phyloP scores from a whole-genome alignment of 1,139 yeast genomes.

The Scheffersomyces parashehatae region DNA sequence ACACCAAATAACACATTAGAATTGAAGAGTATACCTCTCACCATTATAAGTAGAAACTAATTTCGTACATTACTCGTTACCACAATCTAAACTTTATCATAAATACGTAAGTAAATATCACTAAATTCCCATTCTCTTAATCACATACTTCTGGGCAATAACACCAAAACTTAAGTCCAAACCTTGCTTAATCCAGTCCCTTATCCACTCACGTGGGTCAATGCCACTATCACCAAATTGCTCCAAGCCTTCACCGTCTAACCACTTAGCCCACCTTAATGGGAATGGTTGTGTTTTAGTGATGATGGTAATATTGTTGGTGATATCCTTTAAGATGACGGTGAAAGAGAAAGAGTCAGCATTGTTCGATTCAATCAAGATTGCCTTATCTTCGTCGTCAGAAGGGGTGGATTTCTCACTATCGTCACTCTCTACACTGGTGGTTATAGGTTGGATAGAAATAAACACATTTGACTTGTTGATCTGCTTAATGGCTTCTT shows the following conservation, averaged over 20 bases:
- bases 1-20: too few relatives aligned
- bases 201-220: conserved; percentile 96
- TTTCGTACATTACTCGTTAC: too few relatives aligned
- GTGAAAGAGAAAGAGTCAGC: conserved; percentile 58
- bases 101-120: not conserved
- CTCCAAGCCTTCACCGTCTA: conserved; percentile 49
- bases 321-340: conserved; percentile 71
- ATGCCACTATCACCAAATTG: conserved; percentile 44
- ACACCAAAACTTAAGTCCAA: conserved; percentile 79
- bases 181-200: conserved; percentile 86
- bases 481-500: conserved; percentile 20
- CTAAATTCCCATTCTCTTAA: conserved; percentile 82
- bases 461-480: conserved; percentile 70
- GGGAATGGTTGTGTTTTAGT: conserved; percentile 92
- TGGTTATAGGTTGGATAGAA: conserved; percentile 71
- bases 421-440: conserved; percentile 21
- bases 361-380: conserved; percentile 43
- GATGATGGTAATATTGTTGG: conserved; percentile 70
- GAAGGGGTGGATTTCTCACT: conserved; percentile 14
- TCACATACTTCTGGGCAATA: conserved; percentile 85
- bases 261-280: conserved; percentile 83
- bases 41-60: too few relatives aligned
- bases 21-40: too few relatives aligned
- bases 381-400: conserved; percentile 36
- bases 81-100: too few relatives aligned